Evolutionary conservation across 352 stramenopile species (phyloP).

Genomic region (Phytophthora hibernalis): DNA sequence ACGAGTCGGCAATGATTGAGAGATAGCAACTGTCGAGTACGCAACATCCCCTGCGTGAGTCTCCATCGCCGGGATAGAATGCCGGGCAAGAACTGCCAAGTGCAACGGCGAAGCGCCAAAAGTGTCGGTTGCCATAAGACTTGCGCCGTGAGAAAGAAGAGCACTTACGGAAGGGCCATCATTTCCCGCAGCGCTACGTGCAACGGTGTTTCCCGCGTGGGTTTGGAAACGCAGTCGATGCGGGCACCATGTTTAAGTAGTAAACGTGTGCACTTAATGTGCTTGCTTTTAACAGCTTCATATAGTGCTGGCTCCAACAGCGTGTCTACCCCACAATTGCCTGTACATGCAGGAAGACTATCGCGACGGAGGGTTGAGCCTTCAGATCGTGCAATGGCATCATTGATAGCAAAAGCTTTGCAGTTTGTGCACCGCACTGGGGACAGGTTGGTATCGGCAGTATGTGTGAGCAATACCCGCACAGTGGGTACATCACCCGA

Average conservation of each 20-base stretch:
- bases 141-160: slow-evolving; percentile 57
- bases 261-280: slow-evolving; percentile 40
- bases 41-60: slow-evolving; percentile 61
- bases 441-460: slow-evolving; percentile 63
- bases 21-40: slow-evolving; percentile 48
- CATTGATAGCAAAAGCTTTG: slow-evolving; percentile 28
- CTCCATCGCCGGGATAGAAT: slow-evolving; percentile 58
- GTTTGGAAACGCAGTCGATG: slow-evolving; percentile 50
- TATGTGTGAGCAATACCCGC: slow-evolving; percentile 39
- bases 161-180: slow-evolving; percentile 45
- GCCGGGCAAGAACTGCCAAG: slow-evolving; percentile 47
- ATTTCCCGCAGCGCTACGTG: slow-evolving; percentile 58
- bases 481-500: slow-evolving; percentile 51
- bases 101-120: slow-evolving; percentile 53
- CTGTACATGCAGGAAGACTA: slow-evolving; percentile 30
- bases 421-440: slow-evolving; percentile 54
- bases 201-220: slow-evolving; percentile 50
- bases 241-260: slow-evolving; percentile 55
- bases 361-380: slow-evolving; percentile 9
- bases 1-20: slow-evolving; percentile 22
- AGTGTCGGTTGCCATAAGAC: slow-evolving; percentile 50
- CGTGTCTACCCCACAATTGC: slow-evolving; percentile 41
- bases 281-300: slow-evolving; percentile 46
- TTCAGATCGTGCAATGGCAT: slow-evolving; percentile 23
- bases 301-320: slow-evolving; percentile 57